These are phyloP conservation scores for Epichloe sylvatica DNA, from an alignment of 2,329 filamentous ascomycete species.

Conservation along the genomic window DNA sequence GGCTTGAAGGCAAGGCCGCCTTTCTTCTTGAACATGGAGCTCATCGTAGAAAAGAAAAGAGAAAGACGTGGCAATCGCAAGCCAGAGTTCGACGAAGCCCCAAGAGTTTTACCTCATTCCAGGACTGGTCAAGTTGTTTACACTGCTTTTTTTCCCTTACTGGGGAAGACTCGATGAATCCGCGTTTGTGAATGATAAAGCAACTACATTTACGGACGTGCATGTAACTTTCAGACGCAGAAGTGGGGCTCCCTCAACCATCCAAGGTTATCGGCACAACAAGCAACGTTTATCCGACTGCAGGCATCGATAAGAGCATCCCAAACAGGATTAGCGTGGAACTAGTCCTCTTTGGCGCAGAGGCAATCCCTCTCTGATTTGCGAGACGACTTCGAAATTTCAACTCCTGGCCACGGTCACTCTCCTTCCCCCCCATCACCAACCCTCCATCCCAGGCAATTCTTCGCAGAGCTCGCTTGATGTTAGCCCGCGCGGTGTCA, in stretches of 20 bases:
- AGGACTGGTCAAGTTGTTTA: neutral
- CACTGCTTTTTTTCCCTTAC: neutral
- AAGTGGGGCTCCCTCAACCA: slow-evolving; percentile 1
- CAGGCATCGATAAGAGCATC: slow-evolving; percentile 20
- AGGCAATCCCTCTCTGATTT: slow-evolving; percentile 23
- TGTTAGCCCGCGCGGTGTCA: slow-evolving; percentile 20
- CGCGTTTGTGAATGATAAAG: too few relatives aligned
- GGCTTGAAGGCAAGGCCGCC: slow-evolving; percentile 53
- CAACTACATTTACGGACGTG: too few relatives aligned
- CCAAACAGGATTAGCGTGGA: slow-evolving; percentile 18
- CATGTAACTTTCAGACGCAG: neutral
- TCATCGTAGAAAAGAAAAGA: slow-evolving; percentile 32
- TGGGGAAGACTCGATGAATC: neutral
- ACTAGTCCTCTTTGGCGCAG: slow-evolving; percentile 24
- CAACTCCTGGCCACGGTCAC: slow-evolving; percentile 25
- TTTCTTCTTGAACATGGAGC: slow-evolving; percentile 55
- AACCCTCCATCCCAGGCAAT: slow-evolving; percentile 20
- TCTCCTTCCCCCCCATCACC: slow-evolving; percentile 18
- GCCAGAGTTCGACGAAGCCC: neutral
- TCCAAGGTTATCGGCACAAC: neutral
- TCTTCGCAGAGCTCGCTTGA: slow-evolving; percentile 19
- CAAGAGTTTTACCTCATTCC: neutral
- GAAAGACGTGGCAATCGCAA: neutral
- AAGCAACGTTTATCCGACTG: slow-evolving; percentile 21
- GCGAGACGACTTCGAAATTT: slow-evolving; percentile 32